Percentiles rank a stretch among this genome's conserved stretches.
phyloP scores from a whole-genome alignment of 129 eudicot genomes.

The Rutidosis leptorrhynchoides region DNA sequence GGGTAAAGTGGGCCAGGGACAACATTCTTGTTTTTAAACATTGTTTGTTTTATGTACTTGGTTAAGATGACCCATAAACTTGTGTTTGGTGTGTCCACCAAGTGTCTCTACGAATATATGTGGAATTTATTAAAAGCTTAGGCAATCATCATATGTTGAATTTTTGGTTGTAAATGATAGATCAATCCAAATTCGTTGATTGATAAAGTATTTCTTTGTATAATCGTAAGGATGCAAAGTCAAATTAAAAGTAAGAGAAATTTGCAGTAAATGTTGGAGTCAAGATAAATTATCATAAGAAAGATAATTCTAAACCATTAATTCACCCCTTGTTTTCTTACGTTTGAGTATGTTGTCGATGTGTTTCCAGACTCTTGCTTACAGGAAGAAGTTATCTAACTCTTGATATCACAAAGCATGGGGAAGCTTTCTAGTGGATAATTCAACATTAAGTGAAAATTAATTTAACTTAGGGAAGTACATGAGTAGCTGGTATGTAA shows the following conservation, averaged over 20 bases:
- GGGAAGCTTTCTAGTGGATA: background rate
- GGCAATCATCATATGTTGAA: background rate
- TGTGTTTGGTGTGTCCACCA: background rate
- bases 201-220: background rate
- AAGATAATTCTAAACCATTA: background rate
- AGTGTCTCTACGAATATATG: background rate
- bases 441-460: constrained; percentile 4
- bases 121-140: no score
- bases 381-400: constrained; percentile 46
- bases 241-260: background rate
- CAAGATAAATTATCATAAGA: background rate
- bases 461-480: constrained; percentile 1
- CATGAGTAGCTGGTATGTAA: constrained; percentile 16
- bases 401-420: constrained; percentile 7
- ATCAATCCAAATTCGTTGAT: background rate
- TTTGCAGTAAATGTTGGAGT: background rate
- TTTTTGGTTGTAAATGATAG: background rate
- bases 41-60: background rate
- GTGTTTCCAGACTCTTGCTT: constrained; percentile 70
- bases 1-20: background rate
- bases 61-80: background rate
- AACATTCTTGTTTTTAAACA: background rate
- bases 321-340: background rate
- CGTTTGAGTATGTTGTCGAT: constrained; percentile 5
- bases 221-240: background rate